Base-by-base conservation (phyloP, 257 asterid genomes). In the Schizonepeta tenuifolia region DNA sequence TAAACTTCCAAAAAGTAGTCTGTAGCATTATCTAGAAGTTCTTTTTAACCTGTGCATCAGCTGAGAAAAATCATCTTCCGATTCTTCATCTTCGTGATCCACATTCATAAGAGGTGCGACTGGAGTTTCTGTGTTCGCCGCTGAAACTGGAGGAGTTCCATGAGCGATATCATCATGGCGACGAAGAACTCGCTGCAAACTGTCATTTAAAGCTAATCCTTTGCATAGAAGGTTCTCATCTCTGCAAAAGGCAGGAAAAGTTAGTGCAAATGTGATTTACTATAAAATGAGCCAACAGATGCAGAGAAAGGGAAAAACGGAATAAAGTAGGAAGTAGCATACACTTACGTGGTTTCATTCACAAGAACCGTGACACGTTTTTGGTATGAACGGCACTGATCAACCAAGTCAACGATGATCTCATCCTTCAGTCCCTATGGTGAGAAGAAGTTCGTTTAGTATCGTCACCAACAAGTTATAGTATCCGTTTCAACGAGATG, bases 331-430 rank as follows among this genome's bases (percentile, higher is more conserved):
- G 26, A 24, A 24, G 36, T 18, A 31, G 24, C 28, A 8, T 40
- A 36, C 59, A 57, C 76, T 85, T 86, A 94, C 99, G 10, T 67
- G 49, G 97, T 86, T 68, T 83, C 85, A 66, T 87, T 91, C 85
- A 94, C 96, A 63, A 91, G 96, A 82, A 86, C 41, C 78, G 84
- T 86, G 81, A 89, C 97, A 15, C 89, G 97, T 69, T 71, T 91
- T 78, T 91, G 96, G 85, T 84, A 91, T 8, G 95, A 78, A 24
- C 83, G 94, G 64, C 98, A 94, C 84, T 90, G 99, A 18, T 88
- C 99, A 59, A 89, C 96, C 82, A 94, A 92, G 86, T 94, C 98
- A 71, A 87, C 90, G 55, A 94, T 91, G 80, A 94, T 71, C 76
- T 94, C 98, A 7, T 88, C 95, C 80, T 91, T 88, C 73, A 94